Conservation (phyloP, 179 eudicot genomes). For the Spinacia oleracea region DNA sequence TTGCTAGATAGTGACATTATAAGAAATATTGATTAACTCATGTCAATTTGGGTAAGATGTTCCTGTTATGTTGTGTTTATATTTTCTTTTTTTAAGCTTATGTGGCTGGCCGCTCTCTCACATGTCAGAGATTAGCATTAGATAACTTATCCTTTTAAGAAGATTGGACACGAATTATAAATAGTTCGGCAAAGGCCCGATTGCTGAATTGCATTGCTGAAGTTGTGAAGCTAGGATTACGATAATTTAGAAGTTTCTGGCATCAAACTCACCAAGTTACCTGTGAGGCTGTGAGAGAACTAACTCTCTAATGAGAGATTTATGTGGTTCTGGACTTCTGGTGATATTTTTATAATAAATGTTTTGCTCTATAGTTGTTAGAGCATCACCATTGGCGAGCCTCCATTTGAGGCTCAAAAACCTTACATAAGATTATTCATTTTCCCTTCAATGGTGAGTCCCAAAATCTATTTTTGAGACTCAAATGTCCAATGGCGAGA, state of each 20-base stretch:
- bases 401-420: too few relatives aligned
- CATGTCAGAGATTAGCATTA: background rate
- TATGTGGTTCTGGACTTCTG: background rate
- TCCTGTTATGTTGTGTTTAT: slow-evolving; percentile 4
- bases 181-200: background rate
- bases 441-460: too few relatives aligned
- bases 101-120: background rate
- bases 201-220: background rate
- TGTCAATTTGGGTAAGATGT: background rate
- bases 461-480: too few relatives aligned
- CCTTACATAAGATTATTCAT: too few relatives aligned
- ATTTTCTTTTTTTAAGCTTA: background rate
- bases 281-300: background rate
- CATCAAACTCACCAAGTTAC: background rate
- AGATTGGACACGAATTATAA: background rate
- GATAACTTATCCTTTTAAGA: background rate
- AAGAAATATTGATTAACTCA: background rate
- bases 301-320: background rate
- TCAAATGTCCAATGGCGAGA: too few relatives aligned
- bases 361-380: too few relatives aligned
- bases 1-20: background rate
- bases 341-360: background rate
- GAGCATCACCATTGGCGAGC: too few relatives aligned
- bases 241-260: background rate
- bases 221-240: background rate